phyloP scores from a whole-genome alignment of 2,329 filamentous ascomycete genomes.

The Penicillium sp. region DNA sequence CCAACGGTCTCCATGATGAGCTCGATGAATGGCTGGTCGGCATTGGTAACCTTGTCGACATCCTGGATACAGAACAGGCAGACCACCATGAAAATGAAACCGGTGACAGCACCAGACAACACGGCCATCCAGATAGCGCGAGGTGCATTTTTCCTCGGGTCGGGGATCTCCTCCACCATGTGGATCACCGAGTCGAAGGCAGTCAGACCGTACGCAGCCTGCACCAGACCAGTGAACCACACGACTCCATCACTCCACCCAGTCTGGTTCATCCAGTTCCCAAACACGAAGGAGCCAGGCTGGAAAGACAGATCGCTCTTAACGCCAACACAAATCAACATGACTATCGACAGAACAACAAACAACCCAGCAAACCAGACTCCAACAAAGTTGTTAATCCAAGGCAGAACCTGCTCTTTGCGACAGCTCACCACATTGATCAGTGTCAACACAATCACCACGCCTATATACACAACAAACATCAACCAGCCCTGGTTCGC shows the following conservation, averaged over 20 bases:
- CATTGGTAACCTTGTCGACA: constrained; percentile 41
- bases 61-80: constrained; percentile 51
- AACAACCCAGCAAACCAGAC: constrained; percentile 52
- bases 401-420: constrained; percentile 46
- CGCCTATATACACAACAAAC: constrained; percentile 53
- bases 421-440: constrained; percentile 53
- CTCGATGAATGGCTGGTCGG: constrained; percentile 49
- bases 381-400: constrained; percentile 56
- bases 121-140: constrained; percentile 53
- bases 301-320: constrained; percentile 46
- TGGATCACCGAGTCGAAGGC: constrained; percentile 58
- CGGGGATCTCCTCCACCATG: constrained; percentile 55
- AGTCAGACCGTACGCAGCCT: constrained; percentile 54
- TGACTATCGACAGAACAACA: constrained; percentile 48
- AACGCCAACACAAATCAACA: constrained; percentile 52
- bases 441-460: constrained; percentile 47
- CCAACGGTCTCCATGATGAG: constrained; percentile 43
- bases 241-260: constrained; percentile 54
- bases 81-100: constrained; percentile 51
- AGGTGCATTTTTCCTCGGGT: constrained; percentile 50
- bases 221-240: constrained; percentile 57
- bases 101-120: constrained; percentile 46
- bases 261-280: constrained; percentile 48
- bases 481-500: constrained; percentile 49
- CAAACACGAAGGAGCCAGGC: constrained; percentile 51